These are phyloP conservation scores for Ustilaginoidea virens DNA, from an alignment of 2,329 filamentous ascomycete genomes.

Conservation along the genomic window DNA sequence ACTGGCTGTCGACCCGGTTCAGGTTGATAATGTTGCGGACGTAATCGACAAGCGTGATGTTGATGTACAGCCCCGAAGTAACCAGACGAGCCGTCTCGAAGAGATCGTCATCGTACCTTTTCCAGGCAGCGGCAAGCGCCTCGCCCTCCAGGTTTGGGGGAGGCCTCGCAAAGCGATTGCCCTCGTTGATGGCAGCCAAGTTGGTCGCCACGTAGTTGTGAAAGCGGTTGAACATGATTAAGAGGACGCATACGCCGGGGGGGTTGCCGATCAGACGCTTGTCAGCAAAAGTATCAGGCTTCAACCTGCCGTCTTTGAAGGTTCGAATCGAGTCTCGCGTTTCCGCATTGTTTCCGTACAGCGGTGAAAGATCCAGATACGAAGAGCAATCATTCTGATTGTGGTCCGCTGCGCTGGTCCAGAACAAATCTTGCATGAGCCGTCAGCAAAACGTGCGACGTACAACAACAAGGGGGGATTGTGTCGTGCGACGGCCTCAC, in stretches of 20 bases:
- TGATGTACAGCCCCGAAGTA: conserved; percentile 61
- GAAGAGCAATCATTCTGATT: conserved; percentile 52
- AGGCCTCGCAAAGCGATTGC: conserved; percentile 59
- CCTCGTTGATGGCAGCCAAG: conserved; percentile 74
- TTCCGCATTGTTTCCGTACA: conserved; percentile 54
- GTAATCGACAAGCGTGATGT: conserved; percentile 65
- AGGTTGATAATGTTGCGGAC: conserved; percentile 60
- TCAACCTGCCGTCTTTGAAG: conserved; percentile 55
- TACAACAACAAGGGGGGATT: no score
- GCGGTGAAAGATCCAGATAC: conserved; percentile 55
- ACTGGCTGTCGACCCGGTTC: conserved; percentile 47
- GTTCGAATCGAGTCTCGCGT: conserved; percentile 54
- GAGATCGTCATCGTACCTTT: conserved; percentile 59
- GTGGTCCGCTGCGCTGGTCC: conserved; percentile 46
- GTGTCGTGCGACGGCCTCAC: no score
- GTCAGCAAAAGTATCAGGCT: conserved; percentile 58
- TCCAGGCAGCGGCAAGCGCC: conserved; percentile 36
- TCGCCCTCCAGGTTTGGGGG: conserved; percentile 31
- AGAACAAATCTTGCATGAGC: conserved; percentile 42
- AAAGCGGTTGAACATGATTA: conserved; percentile 71
- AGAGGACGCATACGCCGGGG: conserved; percentile 52
- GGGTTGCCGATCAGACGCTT: conserved; percentile 56
- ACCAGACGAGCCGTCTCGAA: conserved; percentile 69
- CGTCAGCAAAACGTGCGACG: background rate
- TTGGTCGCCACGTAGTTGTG: conserved; percentile 77